phyloP scores from a whole-genome alignment of 2,329 filamentous ascomycete species.

The Alternaria metachromatica region DNA sequence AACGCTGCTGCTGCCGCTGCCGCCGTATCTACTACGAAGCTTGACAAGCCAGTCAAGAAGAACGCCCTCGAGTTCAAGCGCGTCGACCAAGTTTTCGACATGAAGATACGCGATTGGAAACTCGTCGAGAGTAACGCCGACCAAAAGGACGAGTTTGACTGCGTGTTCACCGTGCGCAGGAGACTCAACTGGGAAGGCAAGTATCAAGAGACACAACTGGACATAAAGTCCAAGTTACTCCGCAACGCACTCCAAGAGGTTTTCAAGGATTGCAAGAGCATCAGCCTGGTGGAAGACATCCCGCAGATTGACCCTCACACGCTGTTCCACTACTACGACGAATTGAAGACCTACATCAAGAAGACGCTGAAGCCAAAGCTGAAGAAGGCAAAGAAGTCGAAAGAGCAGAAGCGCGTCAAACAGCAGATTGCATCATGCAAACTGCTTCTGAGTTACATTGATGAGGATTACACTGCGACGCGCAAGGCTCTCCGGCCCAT shows the following conservation, averaged over 20 bases:
- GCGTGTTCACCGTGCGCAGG: conserved; percentile 78
- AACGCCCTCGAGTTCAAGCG: conserved; percentile 68
- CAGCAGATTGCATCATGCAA: conserved; percentile 71
- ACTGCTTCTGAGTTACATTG: conserved; percentile 76
- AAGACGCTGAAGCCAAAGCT: conserved; percentile 68
- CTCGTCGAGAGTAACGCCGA: conserved; percentile 71
- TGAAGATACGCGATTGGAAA: conserved; percentile 62
- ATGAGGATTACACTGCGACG: conserved; percentile 77
- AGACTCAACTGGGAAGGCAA: conserved; percentile 87
- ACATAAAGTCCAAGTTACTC: conserved; percentile 83
- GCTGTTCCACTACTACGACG: conserved; percentile 72
- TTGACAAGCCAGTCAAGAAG: conserved; percentile 38
- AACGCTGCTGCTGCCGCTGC: conserved; percentile 16
- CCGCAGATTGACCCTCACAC: conserved; percentile 65
- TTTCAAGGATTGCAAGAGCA: conserved; percentile 77
- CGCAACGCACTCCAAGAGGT: conserved; percentile 73
- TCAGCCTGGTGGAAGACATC: conserved; percentile 80
- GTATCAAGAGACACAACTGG: conserved; percentile 75
- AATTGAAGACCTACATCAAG: conserved; percentile 67
- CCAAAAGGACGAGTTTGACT: conserved; percentile 75
- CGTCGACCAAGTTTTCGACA: conserved; percentile 68
- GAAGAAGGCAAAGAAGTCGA: conserved; percentile 67
- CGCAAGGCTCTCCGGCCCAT: conserved; percentile 84
- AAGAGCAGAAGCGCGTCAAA: conserved; percentile 64
- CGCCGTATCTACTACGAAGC: conserved; percentile 15